Percentiles rank a stretch among this genome's conserved stretches.
Evolutionary conservation across 257 asterid species (phyloP).

Genomic region (Ligustrum vulgare): DNA sequence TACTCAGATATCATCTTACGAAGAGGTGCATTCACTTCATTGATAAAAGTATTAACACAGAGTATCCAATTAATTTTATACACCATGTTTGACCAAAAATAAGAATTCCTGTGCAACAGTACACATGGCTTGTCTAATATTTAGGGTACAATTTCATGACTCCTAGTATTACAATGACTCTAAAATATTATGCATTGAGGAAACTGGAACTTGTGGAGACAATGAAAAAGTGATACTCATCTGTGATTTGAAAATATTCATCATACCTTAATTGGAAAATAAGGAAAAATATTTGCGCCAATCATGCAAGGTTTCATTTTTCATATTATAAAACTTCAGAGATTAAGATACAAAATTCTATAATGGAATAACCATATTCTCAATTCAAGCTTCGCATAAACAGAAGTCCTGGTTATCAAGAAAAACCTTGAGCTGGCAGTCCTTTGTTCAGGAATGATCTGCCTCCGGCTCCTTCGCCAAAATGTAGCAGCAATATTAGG

Average conservation of each 20-base stretch:
- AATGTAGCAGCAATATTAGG: conserved; percentile 86
- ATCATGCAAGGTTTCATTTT: neutral
- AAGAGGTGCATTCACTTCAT: neutral
- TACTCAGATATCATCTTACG: neutral
- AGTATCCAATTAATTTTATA: neutral
- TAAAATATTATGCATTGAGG: neutral
- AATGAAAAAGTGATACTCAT: conserved; percentile 3
- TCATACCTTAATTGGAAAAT: neutral
- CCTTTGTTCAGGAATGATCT: conserved; percentile 81
- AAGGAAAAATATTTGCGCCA: neutral
- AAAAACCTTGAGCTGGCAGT: conserved; percentile 95
- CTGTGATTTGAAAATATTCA: neutral
- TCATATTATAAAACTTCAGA: neutral
- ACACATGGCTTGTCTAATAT: neutral
- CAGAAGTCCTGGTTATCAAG: conserved; percentile 26
- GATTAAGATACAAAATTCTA: neutral
- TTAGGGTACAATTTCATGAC: neutral
- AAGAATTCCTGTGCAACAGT: neutral
- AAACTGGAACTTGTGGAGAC: neutral
- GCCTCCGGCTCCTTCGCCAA: conserved; percentile 97
- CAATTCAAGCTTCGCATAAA: conserved; percentile 22
- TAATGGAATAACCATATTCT: conserved; percentile 10
- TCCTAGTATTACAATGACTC: neutral
- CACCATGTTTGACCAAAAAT: neutral
- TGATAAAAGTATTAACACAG: neutral